Evolutionary conservation across 2,329 filamentous ascomycete genomes (phyloP).

Genomic region (Aspergillus sp.): DNA sequence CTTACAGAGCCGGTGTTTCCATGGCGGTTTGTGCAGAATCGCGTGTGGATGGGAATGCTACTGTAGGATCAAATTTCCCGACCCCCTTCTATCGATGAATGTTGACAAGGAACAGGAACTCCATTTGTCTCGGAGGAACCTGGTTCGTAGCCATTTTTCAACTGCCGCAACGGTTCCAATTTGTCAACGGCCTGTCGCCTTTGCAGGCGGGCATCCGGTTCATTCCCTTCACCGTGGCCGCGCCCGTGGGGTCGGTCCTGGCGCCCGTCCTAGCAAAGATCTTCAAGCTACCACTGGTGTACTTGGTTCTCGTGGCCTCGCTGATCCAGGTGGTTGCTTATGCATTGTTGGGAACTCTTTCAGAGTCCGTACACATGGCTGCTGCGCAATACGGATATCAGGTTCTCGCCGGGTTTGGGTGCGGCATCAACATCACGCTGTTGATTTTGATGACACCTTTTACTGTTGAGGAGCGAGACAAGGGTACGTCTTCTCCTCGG

Average conservation of each 20-base stretch:
- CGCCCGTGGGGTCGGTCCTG: neutral
- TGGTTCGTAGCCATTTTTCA: constrained; percentile 9
- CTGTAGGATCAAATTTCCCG: constrained; percentile 6
- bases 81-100: neutral
- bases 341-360: neutral
- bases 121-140: neutral
- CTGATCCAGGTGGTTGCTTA: too few species aligned
- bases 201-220: constrained; percentile 4
- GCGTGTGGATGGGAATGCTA: constrained; percentile 12
- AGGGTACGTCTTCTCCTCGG: too few species aligned
- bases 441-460: too few species aligned
- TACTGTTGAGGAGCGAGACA: too few species aligned
- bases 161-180: constrained; percentile 8
- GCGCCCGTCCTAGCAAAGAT: too few species aligned
- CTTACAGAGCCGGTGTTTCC: constrained; percentile 11
- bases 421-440: too few species aligned
- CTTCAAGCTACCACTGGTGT: too few species aligned
- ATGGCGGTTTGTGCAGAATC: constrained; percentile 13
- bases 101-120: neutral
- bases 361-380: neutral
- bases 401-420: constrained; percentile 2
- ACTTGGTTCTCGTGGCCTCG: too few species aligned
- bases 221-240: constrained; percentile 4
- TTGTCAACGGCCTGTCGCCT: constrained; percentile 5
- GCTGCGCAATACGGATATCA: constrained; percentile 7